Evolutionary conservation across 495 filamentous ascomycete genomes (phyloP), one percentile per base, ranked within the genome.

Genomic region (Trichoderma erinaceum): DNA sequence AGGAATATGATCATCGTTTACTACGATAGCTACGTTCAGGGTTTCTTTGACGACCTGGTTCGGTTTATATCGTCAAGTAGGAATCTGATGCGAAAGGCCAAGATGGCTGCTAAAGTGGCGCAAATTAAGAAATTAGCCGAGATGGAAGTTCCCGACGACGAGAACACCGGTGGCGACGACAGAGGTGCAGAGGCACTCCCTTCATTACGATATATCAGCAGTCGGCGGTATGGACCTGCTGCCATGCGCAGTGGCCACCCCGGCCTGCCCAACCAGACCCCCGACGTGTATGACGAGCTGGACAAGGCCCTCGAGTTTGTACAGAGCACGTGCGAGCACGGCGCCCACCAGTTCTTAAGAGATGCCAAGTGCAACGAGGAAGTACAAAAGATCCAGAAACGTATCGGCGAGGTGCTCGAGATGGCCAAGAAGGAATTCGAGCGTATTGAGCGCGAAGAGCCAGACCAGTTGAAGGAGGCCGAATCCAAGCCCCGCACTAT

Each of bases 1-100:
- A 85, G 90, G 67, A 87, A 85, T 69, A 92, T 92, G 85, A 87
- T 96, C 67, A 88, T 94, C 35, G 89, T 97, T 52, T 90, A 93
- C 75, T 97, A 96, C 75, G 92, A 97, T 74, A 90, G 90, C 71
- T 87, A 91, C 68, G 89, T 92, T 13, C 93, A 97, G 73, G 84
- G 86, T 43, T 83, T 86, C 7, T 91, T 97, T 68, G 92, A 96
- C 74, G 81, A 86, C 64, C 79, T 96, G 41, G 92, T 95, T 63
- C 90, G 90, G 68, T 85, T 88, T 67, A 89, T 97, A 61, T 90
- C 89, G 58, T 83, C 85, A n/a, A 87, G 89, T 48, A 83, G 93
- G 70, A 96, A 95, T 77, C 84, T 89, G 68, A 86, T 97, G 70
- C 87, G 93, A 65, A 92, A 91, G 73, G 91, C 86, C 66, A 93